phyloP scores from a whole-genome alignment of 2,329 filamentous ascomycete genomes.

The Fusarium sp. region DNA sequence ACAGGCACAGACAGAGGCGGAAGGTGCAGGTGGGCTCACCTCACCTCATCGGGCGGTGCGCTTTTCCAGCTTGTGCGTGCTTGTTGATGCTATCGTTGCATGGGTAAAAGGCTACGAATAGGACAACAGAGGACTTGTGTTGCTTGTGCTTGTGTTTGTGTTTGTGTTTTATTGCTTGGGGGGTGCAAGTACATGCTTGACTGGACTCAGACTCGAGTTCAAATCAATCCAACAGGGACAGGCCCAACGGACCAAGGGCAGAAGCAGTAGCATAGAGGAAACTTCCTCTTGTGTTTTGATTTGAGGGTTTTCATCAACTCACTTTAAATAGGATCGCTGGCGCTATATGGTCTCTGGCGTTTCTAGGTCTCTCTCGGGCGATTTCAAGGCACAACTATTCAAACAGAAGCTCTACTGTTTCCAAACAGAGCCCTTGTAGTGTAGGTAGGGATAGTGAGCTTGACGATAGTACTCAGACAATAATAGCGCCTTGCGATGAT shows the following conservation, averaged over 20 bases:
- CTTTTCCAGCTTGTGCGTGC: conserved; percentile 6
- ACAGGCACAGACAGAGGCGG: conserved; percentile 21
- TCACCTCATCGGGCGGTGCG: conserved; percentile 23
- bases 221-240: conserved; percentile 36
- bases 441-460: not conserved
- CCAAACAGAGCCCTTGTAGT: conserved; percentile 8
- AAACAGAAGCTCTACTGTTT: conserved; percentile 4
- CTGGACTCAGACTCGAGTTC: conserved; percentile 31
- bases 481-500: not conserved
- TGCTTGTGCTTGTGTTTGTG: not conserved
- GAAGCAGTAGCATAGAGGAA: conserved; percentile 6
- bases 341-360: conserved; percentile 17
- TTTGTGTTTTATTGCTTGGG: conserved; percentile 1
- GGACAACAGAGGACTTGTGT: conserved; percentile 7
- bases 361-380: not conserved
- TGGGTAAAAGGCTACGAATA: conserved; percentile 18
- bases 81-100: conserved; percentile 32
- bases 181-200: conserved; percentile 23
- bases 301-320: conserved; percentile 15
- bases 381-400: conserved; percentile 15
- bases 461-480: conserved; percentile 1
- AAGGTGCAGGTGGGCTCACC: conserved; percentile 45
- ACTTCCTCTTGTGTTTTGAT: conserved; percentile 28
- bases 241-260: conserved; percentile 47
- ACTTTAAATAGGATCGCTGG: conserved; percentile 14